Conservation (phyloP, 23 red algal species). For the Chondrus crispus region DNA sequence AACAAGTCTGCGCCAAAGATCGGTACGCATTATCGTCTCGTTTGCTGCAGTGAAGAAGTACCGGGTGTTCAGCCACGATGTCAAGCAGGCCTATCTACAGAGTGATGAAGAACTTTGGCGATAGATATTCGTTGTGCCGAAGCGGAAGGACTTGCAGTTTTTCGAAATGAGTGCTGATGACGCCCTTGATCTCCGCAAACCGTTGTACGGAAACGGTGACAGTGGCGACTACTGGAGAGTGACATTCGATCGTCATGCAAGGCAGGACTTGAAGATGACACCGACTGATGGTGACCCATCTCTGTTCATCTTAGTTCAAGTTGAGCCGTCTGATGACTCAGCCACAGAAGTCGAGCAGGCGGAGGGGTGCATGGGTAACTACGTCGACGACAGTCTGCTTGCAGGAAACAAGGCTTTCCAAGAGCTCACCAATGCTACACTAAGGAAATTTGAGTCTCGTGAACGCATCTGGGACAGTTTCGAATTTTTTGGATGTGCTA, state of each 20-base stretch:
- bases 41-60: background rate
- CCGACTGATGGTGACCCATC: background rate
- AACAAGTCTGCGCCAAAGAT: background rate
- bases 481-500: background rate
- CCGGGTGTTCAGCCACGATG: background rate
- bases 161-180: background rate
- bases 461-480: background rate
- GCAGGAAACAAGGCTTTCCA: background rate
- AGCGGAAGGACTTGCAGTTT: background rate
- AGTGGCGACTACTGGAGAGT: background rate
- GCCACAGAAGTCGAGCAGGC: no score
- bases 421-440: background rate
- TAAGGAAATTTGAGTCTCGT: background rate
- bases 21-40: background rate
- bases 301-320: no score
- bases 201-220: background rate
- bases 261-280: background rate
- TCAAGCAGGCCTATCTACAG: conserved; percentile 9
- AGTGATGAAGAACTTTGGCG: conserved; percentile 1
- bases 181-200: background rate
- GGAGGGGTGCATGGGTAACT: no score
- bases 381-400: conserved; percentile 3
- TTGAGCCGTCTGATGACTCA: no score
- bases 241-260: background rate
- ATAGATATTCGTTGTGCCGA: background rate